Conservation (phyloP, 2,329 filamentous ascomycete genomes). For the Botrytis paeoniae region DNA sequence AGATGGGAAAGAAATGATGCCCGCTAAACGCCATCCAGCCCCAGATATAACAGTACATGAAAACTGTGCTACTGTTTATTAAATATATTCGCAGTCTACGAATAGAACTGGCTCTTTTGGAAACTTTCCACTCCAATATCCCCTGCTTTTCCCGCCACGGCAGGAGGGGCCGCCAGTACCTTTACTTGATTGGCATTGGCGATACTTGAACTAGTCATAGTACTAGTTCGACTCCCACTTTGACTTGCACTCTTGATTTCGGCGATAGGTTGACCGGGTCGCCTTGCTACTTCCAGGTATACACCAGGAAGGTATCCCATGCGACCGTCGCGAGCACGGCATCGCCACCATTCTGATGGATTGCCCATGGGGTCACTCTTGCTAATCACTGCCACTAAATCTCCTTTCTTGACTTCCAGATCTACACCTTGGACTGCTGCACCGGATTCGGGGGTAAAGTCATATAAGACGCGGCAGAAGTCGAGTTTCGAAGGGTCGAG, state of each 20-base stretch:
- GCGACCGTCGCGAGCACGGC: slow-evolving; percentile 81
- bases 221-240: slow-evolving; percentile 45
- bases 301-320: slow-evolving; percentile 90
- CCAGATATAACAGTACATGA: not conserved
- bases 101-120: slow-evolving; percentile 68
- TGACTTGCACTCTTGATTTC: slow-evolving; percentile 38
- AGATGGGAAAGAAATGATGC: not conserved
- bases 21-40: slow-evolving; percentile 2
- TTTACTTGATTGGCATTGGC: slow-evolving; percentile 11
- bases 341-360: slow-evolving; percentile 95
- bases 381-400: slow-evolving; percentile 88
- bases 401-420: slow-evolving; percentile 87
- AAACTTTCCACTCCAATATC: slow-evolving; percentile 68
- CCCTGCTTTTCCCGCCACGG: slow-evolving; percentile 56
- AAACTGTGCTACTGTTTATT: not conserved
- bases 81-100: slow-evolving; percentile 40
- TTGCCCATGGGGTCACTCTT: slow-evolving; percentile 92
- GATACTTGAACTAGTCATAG: slow-evolving; percentile 39
- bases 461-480: slow-evolving; percentile 92
- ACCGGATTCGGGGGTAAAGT: slow-evolving; percentile 81
- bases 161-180: slow-evolving; percentile 42
- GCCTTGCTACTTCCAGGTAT: slow-evolving; percentile 74
- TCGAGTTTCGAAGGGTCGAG: slow-evolving; percentile 89
- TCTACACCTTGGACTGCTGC: slow-evolving; percentile 69
- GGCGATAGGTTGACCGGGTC: slow-evolving; percentile 45